These are phyloP conservation scores for Syzygium syzygioides DNA, from an alignment of 441 rosid species.

Conservation along the genomic window DNA sequence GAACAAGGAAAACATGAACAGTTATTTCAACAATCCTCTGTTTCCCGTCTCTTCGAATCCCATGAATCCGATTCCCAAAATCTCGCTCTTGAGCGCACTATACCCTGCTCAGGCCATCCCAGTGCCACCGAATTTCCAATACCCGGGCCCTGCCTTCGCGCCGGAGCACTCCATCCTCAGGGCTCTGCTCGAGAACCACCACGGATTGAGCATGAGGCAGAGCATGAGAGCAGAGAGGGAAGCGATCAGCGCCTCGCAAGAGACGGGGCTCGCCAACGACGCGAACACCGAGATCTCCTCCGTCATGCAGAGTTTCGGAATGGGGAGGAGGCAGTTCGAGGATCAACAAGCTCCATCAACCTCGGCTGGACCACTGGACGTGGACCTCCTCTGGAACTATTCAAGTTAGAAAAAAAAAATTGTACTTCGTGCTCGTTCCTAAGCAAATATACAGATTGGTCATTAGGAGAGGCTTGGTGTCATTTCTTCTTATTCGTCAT, in stretches of 20 bases:
- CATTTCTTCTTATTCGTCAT: slow-evolving; percentile 14
- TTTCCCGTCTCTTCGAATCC: slow-evolving; percentile 15
- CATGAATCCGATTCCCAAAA: slow-evolving; percentile 10
- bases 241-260: slow-evolving; percentile 39
- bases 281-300: slow-evolving; percentile 40
- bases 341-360: slow-evolving; percentile 48
- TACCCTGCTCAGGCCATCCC: slow-evolving; percentile 26
- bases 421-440: background rate
- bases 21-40: slow-evolving; percentile 24
- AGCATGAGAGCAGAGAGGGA: slow-evolving; percentile 40
- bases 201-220: slow-evolving; percentile 26
- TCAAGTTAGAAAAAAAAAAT: slow-evolving; percentile 12
- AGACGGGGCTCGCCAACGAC: slow-evolving; percentile 34
- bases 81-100: slow-evolving; percentile 27
- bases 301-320: slow-evolving; percentile 35
- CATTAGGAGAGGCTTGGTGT: background rate
- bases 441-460: background rate
- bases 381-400: slow-evolving; percentile 57
- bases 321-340: slow-evolving; percentile 32
- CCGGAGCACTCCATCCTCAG: slow-evolving; percentile 45
- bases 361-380: slow-evolving; percentile 40
- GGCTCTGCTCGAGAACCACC: slow-evolving; percentile 35
- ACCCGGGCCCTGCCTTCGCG: slow-evolving; percentile 21
- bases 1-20: slow-evolving; percentile 17
- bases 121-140: slow-evolving; percentile 19